phyloP scores from a whole-genome alignment of 306 rosid species.

The Nissolia schottii region DNA sequence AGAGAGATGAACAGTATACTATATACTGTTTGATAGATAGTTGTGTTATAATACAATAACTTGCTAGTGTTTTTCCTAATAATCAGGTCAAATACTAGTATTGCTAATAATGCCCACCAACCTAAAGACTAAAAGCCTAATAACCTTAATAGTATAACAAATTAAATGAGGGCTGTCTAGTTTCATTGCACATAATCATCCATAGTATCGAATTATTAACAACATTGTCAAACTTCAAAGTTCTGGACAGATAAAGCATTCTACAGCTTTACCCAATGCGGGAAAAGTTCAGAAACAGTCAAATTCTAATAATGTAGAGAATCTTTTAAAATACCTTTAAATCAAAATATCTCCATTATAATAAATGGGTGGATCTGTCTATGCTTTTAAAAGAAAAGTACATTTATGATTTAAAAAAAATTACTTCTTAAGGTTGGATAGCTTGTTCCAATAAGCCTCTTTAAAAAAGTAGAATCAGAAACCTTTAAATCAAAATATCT shows the following conservation, averaged over 20 bases:
- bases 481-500: background rate
- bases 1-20: background rate
- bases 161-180: too few species aligned
- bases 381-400: too few species aligned
- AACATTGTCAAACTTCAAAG: background rate
- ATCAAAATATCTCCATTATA: background rate
- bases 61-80: background rate
- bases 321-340: background rate
- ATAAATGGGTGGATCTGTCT: background rate
- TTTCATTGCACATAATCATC: background rate
- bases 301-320: background rate
- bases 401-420: too few species aligned
- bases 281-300: background rate
- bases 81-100: too few species aligned
- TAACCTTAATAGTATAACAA: too few species aligned
- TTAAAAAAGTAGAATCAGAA: too few species aligned
- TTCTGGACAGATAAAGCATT: background rate
- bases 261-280: background rate
- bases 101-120: too few species aligned
- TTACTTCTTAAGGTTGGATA: too few species aligned
- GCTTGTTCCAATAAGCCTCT: too few species aligned
- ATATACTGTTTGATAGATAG: too few species aligned
- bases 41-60: background rate
- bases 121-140: too few species aligned
- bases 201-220: background rate